Percentiles rank a stretch among this genome's conserved stretches.
These are phyloP conservation scores for Phytophthora citricola DNA, from an alignment of 352 stramenopile genomes.

Conservation along the genomic window DNA sequence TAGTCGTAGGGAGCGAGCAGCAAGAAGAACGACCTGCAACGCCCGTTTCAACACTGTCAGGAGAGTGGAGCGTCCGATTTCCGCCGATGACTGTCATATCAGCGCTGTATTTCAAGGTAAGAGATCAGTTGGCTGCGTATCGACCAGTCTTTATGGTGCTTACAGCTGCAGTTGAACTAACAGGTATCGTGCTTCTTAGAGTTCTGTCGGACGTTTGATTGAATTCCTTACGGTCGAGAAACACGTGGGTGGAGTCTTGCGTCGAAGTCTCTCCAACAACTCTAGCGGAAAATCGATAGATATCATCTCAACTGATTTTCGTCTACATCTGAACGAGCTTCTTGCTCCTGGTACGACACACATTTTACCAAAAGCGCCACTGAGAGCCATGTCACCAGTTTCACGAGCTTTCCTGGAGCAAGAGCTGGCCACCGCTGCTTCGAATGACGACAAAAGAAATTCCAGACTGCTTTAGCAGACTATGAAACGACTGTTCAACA, in stretches of 20 bases:
- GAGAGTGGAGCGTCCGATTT: slow-evolving; percentile 61
- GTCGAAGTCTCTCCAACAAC: slow-evolving; percentile 40
- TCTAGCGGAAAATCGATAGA: slow-evolving; percentile 38
- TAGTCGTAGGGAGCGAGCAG: slow-evolving; percentile 11
- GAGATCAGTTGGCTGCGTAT: neutral
- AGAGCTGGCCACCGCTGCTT: slow-evolving; percentile 49
- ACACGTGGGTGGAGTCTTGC: slow-evolving; percentile 37
- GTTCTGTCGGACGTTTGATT: slow-evolving; percentile 38
- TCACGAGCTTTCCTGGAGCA: slow-evolving; percentile 63
- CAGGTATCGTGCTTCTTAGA: slow-evolving; percentile 27
- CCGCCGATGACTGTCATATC: slow-evolving; percentile 24
- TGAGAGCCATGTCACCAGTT: slow-evolving; percentile 40
- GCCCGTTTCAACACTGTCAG: slow-evolving; percentile 29
- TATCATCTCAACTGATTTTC: slow-evolving; percentile 38
- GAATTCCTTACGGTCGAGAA: slow-evolving; percentile 67
- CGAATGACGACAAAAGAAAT: slow-evolving; percentile 82
- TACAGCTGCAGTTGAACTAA: slow-evolving; percentile 5
- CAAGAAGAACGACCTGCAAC: slow-evolving; percentile 16
- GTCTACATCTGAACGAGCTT: slow-evolving; percentile 48
- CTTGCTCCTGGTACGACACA: slow-evolving; percentile 38
- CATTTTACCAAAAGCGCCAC: slow-evolving; percentile 8
- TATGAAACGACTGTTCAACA: slow-evolving; percentile 58
- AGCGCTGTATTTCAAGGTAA: slow-evolving; percentile 59
- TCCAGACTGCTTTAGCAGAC: slow-evolving; percentile 66
- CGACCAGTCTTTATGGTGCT: neutral